Base-by-base conservation (phyloP, 2,329 filamentous ascomycete genomes). In the Penicillium concentricum region DNA sequence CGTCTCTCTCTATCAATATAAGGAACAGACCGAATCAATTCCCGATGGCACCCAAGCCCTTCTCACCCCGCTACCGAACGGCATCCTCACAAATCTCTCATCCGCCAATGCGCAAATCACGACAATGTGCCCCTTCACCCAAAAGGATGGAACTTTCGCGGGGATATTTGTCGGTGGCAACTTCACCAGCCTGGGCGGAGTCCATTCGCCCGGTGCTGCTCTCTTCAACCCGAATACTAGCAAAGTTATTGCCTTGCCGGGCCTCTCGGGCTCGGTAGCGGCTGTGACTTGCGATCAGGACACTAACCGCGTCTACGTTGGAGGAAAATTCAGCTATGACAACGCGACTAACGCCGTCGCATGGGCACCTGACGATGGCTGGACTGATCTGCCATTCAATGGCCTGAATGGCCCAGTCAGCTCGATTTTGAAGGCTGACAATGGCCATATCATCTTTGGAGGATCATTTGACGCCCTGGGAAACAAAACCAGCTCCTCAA, bases 321-420 rank as follows among this genome's bases (percentile, higher is more conserved):
- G 94, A 57, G 94, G 94, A 28, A 88, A 86, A 59, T 97, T 99
- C 72, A 86, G 84, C 54, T 87, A 86, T 41, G 83, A 79, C 37
- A 91, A 94, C 69, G 94, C 92, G 7, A 91, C 88, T 26, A 97
- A 99, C 72, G 95, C 93, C 6, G 88, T 97, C 65, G 84, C 89
- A 13, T 97, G 91, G 91, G 80, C 83, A 24, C 80, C 80, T 26
- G 83, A 79, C 10, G 78, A 85, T 30, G 86, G 84, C 47, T 97
- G 90, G 88, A 84, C 83, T 20, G 89, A 91, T 67, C 78, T 99
- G 55, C 89, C 93, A 2, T 99, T 99, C 78, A 86, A 87, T 39
- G 95, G 95, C 22, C 96, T 99, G 77, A 97, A 97, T 75, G 92
- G 92, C 26, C 91, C 91, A 2, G 92, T 99, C 50, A 85, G 85